Evolutionary conservation across 2,329 filamentous ascomycete genomes (phyloP).

Genomic region (Aspergillus pseudonomiae): DNA sequence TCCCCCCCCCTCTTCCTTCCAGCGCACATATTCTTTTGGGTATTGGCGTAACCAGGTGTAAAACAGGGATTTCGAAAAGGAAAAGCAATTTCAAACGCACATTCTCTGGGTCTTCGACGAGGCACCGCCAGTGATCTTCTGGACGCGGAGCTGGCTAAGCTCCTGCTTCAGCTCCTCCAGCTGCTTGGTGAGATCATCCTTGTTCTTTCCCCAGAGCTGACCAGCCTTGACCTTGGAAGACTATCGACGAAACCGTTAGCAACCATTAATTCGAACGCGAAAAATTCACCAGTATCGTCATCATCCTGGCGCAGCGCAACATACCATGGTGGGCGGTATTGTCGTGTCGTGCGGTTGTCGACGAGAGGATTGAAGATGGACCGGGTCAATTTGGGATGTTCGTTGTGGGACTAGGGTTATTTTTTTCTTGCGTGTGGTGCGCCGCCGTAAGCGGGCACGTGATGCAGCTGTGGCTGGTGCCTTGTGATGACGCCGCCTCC

Average conservation of each 20-base stretch:
- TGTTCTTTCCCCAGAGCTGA: slow-evolving; percentile 98
- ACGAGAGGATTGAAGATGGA: slow-evolving; percentile 48
- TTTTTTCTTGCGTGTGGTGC: slow-evolving; percentile 35
- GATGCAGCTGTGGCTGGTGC: slow-evolving; percentile 23
- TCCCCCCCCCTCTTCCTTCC: background rate
- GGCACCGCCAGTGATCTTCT: slow-evolving; percentile 93
- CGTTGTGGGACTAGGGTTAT: slow-evolving; percentile 52
- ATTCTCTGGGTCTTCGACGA: slow-evolving; percentile 97
- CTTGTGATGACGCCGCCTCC: slow-evolving; percentile 10
- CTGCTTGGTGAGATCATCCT: slow-evolving; percentile 96
- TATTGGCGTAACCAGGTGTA: background rate
- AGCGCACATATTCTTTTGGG: background rate
- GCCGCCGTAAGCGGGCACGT: slow-evolving; percentile 38
- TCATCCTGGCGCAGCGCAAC: slow-evolving; percentile 25
- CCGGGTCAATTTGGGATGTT: slow-evolving; percentile 42
- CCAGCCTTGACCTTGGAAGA: slow-evolving; percentile 87
- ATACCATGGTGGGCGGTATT: slow-evolving; percentile 49
- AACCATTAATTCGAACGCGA: background rate
- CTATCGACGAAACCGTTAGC: slow-evolving; percentile 37
- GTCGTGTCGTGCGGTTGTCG: slow-evolving; percentile 51
- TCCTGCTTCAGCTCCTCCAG: slow-evolving; percentile 94
- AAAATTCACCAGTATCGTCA: slow-evolving; percentile 25
- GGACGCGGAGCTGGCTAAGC: slow-evolving; percentile 93
- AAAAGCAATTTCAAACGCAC: slow-evolving; percentile 60
- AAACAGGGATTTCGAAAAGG: background rate